A percentile compares a stretch with the other conserved stretches of the same genome.
Conservation (phyloP, 768 basidiomycete genomes). For the Amyloporia xantha region DNA sequence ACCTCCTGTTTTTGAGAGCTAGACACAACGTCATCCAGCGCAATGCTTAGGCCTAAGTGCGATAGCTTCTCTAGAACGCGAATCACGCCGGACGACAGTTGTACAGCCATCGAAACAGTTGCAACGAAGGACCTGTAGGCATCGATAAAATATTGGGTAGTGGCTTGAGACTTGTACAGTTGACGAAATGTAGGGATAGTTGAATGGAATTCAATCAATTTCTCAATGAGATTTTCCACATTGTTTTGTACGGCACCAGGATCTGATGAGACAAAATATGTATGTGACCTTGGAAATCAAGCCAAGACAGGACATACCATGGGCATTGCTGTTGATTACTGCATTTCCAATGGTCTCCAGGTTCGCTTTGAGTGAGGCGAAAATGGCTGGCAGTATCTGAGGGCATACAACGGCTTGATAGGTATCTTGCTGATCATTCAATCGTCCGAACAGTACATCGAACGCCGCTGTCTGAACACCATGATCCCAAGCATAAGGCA, state of each 20-base stretch:
- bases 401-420: constrained; percentile 45
- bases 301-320: constrained; percentile 7
- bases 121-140: constrained; percentile 52
- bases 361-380: constrained; percentile 60
- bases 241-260: constrained; percentile 25
- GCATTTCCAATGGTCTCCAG: constrained; percentile 22
- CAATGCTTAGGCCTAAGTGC: constrained; percentile 63
- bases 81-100: constrained; percentile 38
- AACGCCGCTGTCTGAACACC: constrained; percentile 63
- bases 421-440: constrained; percentile 13
- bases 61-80: constrained; percentile 64
- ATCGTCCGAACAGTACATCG: constrained; percentile 56
- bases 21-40: constrained; percentile 55
- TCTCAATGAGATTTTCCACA: constrained; percentile 60
- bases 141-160: constrained; percentile 60
- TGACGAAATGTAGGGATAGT: constrained; percentile 61
- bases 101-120: constrained; percentile 30
- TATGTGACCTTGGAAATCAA: constrained; percentile 1
- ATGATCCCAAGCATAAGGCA: constrained; percentile 64
- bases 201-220: constrained; percentile 62
- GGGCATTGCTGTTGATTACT: constrained; percentile 12
- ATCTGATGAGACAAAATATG: constrained; percentile 1
- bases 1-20: constrained; percentile 73
- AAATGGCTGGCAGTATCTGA: constrained; percentile 64
- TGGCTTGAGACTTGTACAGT: constrained; percentile 65